phyloP scores from a whole-genome alignment of 352 stramenopile species.

The Phytophthora pisi region DNA sequence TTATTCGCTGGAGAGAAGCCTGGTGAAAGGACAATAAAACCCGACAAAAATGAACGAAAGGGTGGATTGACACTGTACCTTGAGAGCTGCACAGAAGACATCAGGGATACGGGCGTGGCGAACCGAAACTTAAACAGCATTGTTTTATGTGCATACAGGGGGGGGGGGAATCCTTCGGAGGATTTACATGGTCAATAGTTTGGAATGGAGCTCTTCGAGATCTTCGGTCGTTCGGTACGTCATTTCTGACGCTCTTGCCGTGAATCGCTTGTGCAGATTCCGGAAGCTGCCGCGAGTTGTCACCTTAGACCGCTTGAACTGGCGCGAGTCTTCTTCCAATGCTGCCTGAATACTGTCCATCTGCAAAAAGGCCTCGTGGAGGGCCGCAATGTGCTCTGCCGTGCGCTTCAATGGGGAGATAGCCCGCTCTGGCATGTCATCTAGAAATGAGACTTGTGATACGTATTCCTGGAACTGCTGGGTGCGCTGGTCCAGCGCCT shows the following conservation, averaged over 20 bases:
- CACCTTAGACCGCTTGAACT: constrained; percentile 64
- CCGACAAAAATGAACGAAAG: constrained; percentile 27
- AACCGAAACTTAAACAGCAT: constrained; percentile 17
- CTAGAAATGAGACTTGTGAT: constrained; percentile 52
- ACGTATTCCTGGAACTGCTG: constrained; percentile 45
- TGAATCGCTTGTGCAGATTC: constrained; percentile 61
- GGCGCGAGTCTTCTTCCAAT: constrained; percentile 53
- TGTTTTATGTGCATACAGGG: constrained; percentile 26
- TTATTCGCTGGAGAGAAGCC: constrained; percentile 9
- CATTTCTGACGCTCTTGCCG: constrained; percentile 50
- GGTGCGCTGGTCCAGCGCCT: constrained; percentile 47
- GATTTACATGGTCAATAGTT: constrained; percentile 44
- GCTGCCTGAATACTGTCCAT: constrained; percentile 51
- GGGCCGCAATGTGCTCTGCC: constrained; percentile 43
- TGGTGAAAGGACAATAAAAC: constrained; percentile 23
- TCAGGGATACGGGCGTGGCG: background rate
- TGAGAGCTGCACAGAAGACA: background rate
- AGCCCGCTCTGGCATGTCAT: constrained; percentile 42
- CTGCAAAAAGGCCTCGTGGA: constrained; percentile 52
- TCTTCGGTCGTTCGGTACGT: constrained; percentile 60
- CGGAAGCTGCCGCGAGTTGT: constrained; percentile 51
- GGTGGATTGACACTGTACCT: constrained; percentile 24
- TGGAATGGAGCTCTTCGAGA: constrained; percentile 55
- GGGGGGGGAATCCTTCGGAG: background rate
- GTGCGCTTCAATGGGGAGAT: constrained; percentile 56